Conservation (phyloP, 2,329 filamentous ascomycete genomes). For the Monosporascus cannonballus region DNA sequence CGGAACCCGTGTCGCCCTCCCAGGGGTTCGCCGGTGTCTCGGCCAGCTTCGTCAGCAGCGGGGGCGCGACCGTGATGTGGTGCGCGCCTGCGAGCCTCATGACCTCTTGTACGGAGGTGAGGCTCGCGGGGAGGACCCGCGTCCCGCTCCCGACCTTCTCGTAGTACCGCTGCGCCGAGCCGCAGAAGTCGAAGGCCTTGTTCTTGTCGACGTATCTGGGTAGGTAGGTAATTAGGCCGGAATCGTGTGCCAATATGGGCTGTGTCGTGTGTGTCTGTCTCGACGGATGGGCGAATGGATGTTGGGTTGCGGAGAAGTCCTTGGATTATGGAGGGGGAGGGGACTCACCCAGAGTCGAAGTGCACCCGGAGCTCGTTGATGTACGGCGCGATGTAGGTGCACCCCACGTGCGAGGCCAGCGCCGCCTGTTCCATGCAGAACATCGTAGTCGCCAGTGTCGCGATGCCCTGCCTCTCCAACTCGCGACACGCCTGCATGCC, state of each 20-base stretch:
- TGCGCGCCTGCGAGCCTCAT: conserved; percentile 50
- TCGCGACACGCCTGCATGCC: conserved; percentile 53
- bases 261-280: no score
- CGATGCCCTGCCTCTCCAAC: conserved; percentile 47
- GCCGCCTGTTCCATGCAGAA: conserved; percentile 56
- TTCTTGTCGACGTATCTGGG: conserved; percentile 40
- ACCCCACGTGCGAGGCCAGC: conserved; percentile 50
- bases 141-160: conserved; percentile 34
- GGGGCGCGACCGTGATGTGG: conserved; percentile 53
- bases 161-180: conserved; percentile 48
- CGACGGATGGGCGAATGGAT: no score
- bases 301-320: not conserved
- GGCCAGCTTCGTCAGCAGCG: conserved; percentile 41
- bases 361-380: conserved; percentile 61
- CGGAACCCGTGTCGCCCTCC: conserved; percentile 24
- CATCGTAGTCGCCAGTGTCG: conserved; percentile 56
- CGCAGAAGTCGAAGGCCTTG: conserved; percentile 45
- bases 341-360: conserved; percentile 42
- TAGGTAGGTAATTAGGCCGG: not conserved
- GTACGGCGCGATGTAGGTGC: conserved; percentile 59
- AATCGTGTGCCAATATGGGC: not conserved
- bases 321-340: not conserved
- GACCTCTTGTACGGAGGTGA: conserved; percentile 53
- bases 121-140: conserved; percentile 48
- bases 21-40: conserved; percentile 27